These are phyloP conservation scores for Backusella mclennaniae DNA, from an alignment of 192 early-diverging fungal species.

Conservation along the genomic window DNA sequence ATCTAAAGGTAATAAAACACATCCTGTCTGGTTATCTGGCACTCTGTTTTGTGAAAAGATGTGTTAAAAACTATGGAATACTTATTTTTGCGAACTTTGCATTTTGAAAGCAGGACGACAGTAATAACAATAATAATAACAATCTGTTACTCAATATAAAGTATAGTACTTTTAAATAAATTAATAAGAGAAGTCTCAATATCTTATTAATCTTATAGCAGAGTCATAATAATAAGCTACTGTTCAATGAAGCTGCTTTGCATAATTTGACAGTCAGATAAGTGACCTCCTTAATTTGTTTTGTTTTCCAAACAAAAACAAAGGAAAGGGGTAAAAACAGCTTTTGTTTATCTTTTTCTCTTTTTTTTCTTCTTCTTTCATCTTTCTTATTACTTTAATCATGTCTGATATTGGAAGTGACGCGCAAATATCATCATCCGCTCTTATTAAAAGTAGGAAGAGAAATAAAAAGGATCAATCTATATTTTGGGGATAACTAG, in stretches of 20 bases:
- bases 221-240: too few relatives aligned
- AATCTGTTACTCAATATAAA: too few relatives aligned
- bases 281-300: background rate
- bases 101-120: too few relatives aligned
- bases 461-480: background rate
- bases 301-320: background rate
- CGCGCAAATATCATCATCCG: constrained; percentile 12
- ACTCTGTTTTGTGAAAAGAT: too few relatives aligned
- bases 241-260: background rate
- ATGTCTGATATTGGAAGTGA: constrained; percentile 29
- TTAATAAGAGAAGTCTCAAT: too few relatives aligned
- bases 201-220: too few relatives aligned
- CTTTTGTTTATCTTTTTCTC: background rate
- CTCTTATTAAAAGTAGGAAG: constrained; percentile 15
- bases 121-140: too few relatives aligned
- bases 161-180: too few relatives aligned
- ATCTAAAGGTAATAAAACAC: background rate
- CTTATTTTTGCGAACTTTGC: too few relatives aligned
- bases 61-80: too few relatives aligned
- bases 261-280: background rate
- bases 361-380: background rate
- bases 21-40: too few relatives aligned
- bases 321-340: background rate
- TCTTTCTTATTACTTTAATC: background rate
- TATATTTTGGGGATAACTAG: background rate